Evolutionary conservation across 1,284 basidiomycete genomes (phyloP).

Genomic region (Peniophora sp.): DNA sequence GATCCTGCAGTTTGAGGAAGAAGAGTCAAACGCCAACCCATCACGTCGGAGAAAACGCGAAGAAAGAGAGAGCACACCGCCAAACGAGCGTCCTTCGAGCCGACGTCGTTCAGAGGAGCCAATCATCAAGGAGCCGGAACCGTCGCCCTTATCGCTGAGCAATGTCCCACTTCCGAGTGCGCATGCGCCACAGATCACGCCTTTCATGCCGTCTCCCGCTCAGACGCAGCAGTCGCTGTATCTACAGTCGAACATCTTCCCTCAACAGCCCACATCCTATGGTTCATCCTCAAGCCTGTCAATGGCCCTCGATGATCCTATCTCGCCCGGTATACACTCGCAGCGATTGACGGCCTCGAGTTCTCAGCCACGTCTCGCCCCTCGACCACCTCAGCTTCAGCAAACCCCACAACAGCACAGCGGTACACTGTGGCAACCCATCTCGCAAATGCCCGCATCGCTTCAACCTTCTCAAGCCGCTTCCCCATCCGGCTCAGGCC

Average conservation of each 20-base stretch:
- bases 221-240: neutral
- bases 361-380: too few species aligned
- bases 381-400: too few species aligned
- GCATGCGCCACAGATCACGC: neutral
- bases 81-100: neutral
- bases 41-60: neutral
- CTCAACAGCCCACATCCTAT: neutral
- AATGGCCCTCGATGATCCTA: too few species aligned
- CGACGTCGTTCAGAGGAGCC: neutral
- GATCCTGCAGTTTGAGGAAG: constrained; percentile 13
- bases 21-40: constrained; percentile 8
- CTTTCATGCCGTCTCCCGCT: neutral
- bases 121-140: neutral
- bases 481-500: neutral
- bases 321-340: too few species aligned
- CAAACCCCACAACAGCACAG: too few species aligned
- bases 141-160: neutral
- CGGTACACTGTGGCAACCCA: too few species aligned
- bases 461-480: too few species aligned
- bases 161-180: neutral
- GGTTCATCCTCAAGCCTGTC: neutral
- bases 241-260: neutral
- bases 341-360: too few species aligned
- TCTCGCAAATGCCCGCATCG: too few species aligned
- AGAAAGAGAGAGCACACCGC: neutral